Base-by-base conservation (phyloP, 2,329 filamentous ascomycete species). In the Neoarthrinium moseri region DNA sequence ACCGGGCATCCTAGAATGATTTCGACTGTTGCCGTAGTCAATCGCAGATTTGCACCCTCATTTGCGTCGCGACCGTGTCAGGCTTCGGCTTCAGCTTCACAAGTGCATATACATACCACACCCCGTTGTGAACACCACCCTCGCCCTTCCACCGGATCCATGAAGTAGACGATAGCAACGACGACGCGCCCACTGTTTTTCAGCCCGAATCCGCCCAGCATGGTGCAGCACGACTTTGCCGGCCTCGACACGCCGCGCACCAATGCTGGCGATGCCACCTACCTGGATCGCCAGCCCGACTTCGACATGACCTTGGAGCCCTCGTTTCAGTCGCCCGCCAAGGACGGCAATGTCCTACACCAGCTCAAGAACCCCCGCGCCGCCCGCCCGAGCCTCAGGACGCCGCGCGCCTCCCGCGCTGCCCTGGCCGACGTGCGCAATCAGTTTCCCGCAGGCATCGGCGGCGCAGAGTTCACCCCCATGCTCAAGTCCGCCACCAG, bases 241-340 rank as follows among this genome's bases (percentile, higher is more conserved):
- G 77, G 77, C 61, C 79, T 95, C 69, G 87, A 94, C 69, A 95
- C 91, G 57, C 92, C 92, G 60, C 86, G 87, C 64, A 95, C 90
- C 51, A 87, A 91, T 61, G 68, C 84, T 55, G 90, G 87, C 61
- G 90, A 96, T 77, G 84, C 83, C 68, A 95, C 91, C 55, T 92
- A 86, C 67, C 75, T 95, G 51, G 82, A 71, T 66, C 74, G 83
- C 68, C 69, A 79, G 69, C 71, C 83, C 57, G 85, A 90, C 61
- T 83, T 95, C 61, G 90, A 95, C 58, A 84, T 92, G 56, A 95
- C 90, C 43, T 86, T 91, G 58, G 90, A 95, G 63, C 84, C 89
- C 47, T 94, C 92, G 1, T 96, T 96, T 56, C 82, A 85, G 46
- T 91, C 89, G 23, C 91, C 87, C 20, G 80, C 77, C 22, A 91